Percentiles rank a stretch among this genome's conserved stretches.
Evolutionary conservation across 108 stramenopile genomes (phyloP).

Genomic region (Fragilaria crotonensis): DNA sequence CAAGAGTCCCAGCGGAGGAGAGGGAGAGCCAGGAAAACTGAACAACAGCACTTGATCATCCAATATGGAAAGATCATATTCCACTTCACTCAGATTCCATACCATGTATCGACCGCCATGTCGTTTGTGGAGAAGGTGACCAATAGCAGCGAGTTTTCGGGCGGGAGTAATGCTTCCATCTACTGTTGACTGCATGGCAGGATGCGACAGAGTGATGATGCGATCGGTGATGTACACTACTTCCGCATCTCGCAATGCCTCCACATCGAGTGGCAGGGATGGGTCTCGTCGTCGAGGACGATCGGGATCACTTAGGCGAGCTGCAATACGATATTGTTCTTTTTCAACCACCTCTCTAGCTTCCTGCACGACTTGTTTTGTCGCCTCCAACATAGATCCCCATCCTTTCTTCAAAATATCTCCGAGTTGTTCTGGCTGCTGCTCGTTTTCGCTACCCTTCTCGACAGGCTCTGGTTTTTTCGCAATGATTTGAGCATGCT

Average conservation of each 20-base stretch:
- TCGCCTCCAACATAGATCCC: conserved; percentile 31
- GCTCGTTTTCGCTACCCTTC: no score
- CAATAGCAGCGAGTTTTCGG: conserved; percentile 70
- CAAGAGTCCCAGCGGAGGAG: conserved; percentile 89
- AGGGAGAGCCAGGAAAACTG: conserved; percentile 90
- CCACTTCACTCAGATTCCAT: conserved; percentile 94
- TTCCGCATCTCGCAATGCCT: conserved; percentile 67
- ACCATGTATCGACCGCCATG: conserved; percentile 84
- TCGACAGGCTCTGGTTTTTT: conserved; percentile 15
- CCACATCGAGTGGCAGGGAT: conserved; percentile 54
- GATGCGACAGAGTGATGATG: conserved; percentile 71
- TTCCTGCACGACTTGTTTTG: conserved; percentile 14
- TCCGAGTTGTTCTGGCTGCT: no score
- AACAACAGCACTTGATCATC: conserved; percentile 88
- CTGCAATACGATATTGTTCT: conserved; percentile 14
- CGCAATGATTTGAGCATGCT: conserved; percentile 10
- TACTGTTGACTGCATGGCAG: conserved; percentile 42
- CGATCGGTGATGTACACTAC: conserved; percentile 84
- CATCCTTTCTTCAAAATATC: conserved; percentile 35
- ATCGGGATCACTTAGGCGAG: neutral
- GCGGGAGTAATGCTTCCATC: conserved; percentile 58
- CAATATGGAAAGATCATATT: conserved; percentile 77
- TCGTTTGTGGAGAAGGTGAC: conserved; percentile 61
- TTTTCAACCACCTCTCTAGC: conserved; percentile 29
- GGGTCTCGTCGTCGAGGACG: conserved; percentile 42